phyloP scores from a whole-genome alignment of 495 filamentous ascomycete genomes.

The Daldinia concentrica region DNA sequence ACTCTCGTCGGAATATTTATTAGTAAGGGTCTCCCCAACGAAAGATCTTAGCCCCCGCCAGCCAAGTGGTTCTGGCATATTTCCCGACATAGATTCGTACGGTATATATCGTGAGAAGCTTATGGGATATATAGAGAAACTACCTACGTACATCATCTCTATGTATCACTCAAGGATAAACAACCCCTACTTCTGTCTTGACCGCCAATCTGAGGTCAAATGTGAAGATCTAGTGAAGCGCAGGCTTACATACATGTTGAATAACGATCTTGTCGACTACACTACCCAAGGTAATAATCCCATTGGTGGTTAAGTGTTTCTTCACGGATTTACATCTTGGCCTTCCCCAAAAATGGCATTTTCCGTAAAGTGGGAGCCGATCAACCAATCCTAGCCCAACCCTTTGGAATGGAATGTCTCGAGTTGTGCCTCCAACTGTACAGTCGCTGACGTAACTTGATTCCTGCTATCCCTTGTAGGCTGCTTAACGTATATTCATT shows the following conservation, averaged over 20 bases:
- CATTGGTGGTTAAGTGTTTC: neutral
- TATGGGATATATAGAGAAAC: neutral
- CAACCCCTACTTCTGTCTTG: neutral
- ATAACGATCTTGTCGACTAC: slow-evolving; percentile 10
- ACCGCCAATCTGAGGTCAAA: slow-evolving; percentile 27
- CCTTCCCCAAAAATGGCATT: slow-evolving; percentile 14
- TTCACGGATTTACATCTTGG: neutral
- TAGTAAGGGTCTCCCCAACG: neutral
- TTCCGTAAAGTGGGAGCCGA: slow-evolving; percentile 22
- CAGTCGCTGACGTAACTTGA: slow-evolving; percentile 28
- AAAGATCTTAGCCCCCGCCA: neutral
- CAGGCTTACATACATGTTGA: slow-evolving; percentile 23
- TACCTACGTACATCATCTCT: too few relatives aligned
- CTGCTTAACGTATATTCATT: neutral
- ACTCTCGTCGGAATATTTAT: neutral
- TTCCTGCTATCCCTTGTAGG: neutral
- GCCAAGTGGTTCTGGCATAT: neutral
- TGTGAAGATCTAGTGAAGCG: slow-evolving; percentile 21
- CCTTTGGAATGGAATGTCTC: slow-evolving; percentile 22
- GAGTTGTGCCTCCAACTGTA: slow-evolving; percentile 15
- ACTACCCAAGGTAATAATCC: neutral
- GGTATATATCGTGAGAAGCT: neutral
- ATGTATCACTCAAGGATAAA: too few relatives aligned
- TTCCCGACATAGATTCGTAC: neutral
- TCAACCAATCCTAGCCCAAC: slow-evolving; percentile 11